Base-by-base conservation (phyloP, 2,329 filamentous ascomycete genomes). In the Xylogone sp. region DNA sequence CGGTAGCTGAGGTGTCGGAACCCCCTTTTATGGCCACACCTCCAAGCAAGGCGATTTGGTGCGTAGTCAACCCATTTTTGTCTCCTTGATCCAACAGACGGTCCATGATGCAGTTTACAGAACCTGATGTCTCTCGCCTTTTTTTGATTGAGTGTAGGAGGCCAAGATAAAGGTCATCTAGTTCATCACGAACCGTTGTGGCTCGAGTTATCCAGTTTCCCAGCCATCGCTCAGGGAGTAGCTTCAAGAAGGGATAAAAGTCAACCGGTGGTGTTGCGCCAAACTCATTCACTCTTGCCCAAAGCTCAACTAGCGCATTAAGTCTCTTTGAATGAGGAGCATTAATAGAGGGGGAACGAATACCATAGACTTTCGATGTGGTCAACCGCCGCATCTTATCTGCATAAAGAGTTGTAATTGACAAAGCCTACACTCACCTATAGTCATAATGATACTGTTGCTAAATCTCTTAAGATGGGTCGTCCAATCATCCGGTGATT, bases 261-360 rank as follows among this genome's bases (percentile, higher is more conserved):
- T 79, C 76, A 1, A 78, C 71, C 0, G 76, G 75, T 0, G 76
- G 75, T 0, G 73, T 78, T 10, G 69, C 71, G 1, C 75, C 76
- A 0, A 69, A 65, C 56, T 77, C 76, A 62, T 75, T 68, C 0
- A 76, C 65, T 42, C 68, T 63, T 3, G 69, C 69, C 70, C 69
- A 75, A 8, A 67, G 59, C 43, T 74, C 69, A 71, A 75, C 71
- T 4, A 74, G 53, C 7, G 65, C 55, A 55, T 74, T 74, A 10
- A 76, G 62, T 13, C 64, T 58, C 16, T 56, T 61, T 65, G 72
- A 69, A 51, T 75, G 66, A 12, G 53, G 49, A 6, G 63, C 65
- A 29, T 70, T 56, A 53, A 62, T 58, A 1, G 54, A 52, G 2
- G 62, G 60, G 0, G 67, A 69, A 3, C 70, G 61, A n/a, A 69